A percentile compares a stretch with the other conserved stretches of the same genome.
Evolutionary conservation across 2,329 filamentous ascomycete species (phyloP).

Genomic region (Geosmithia morbida): DNA sequence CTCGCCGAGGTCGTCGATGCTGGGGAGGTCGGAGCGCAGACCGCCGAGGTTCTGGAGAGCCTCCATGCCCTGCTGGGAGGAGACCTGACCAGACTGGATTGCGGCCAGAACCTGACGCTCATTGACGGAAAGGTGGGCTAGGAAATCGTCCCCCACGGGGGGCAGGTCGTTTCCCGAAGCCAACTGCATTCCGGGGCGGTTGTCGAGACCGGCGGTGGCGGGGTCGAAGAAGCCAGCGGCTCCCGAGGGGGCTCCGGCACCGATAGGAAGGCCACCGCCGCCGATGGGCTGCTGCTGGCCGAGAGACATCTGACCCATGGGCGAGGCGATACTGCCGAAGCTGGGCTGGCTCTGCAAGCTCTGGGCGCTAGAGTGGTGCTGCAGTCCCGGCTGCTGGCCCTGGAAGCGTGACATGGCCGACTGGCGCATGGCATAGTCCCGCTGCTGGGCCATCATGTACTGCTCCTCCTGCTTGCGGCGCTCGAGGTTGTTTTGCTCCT

Average conservation of each 20-base stretch:
- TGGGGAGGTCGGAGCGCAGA: conserved; percentile 32
- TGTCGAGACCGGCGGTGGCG: conserved; percentile 19
- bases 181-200: conserved; percentile 14
- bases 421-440: conserved; percentile 81
- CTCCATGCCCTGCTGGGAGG: conserved; percentile 18
- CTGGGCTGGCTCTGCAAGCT: conserved; percentile 95
- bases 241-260: conserved; percentile 6
- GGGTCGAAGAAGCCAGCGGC: conserved; percentile 55
- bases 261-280: conserved; percentile 13
- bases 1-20: conserved; percentile 31
- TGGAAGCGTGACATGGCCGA: conserved; percentile 65
- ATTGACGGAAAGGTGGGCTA: conserved; percentile 45
- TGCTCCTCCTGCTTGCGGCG: conserved; percentile 96
- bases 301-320: conserved; percentile 37
- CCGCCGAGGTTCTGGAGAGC: conserved; percentile 17
- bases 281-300: conserved; percentile 36
- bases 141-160: conserved; percentile 56
- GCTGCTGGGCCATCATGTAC: conserved; percentile 89
- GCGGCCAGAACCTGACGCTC: conserved; percentile 39
- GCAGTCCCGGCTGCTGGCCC: conserved; percentile 32
- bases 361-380: conserved; percentile 90
- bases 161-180: conserved; percentile 27
- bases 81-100: conserved; percentile 8
- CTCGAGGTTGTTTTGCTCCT: conserved; percentile 96
- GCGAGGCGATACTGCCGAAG: conserved; percentile 89